These are phyloP conservation scores for Pseudogymnoascus sp. DNA, from an alignment of 2,329 filamentous ascomycete genomes.

Conservation along the genomic window DNA sequence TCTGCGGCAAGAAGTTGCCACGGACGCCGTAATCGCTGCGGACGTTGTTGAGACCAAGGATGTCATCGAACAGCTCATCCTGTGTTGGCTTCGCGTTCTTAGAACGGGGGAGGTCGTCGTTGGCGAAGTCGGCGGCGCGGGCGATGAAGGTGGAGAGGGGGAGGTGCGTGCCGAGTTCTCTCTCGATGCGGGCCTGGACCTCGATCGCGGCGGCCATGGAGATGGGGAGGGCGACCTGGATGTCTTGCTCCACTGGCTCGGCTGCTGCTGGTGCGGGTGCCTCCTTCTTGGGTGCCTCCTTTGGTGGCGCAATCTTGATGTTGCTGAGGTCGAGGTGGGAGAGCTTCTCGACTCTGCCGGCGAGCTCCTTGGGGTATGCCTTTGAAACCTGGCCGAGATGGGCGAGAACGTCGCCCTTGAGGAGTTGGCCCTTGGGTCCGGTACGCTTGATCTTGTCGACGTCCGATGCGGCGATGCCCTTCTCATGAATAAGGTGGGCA, in stretches of 20 bases:
- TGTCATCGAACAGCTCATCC: conserved; percentile 80
- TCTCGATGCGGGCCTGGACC: conserved; percentile 71
- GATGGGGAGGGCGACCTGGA: conserved; percentile 63
- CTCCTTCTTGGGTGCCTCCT: conserved; percentile 30
- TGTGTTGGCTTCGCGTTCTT: conserved; percentile 57
- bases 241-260: conserved; percentile 35
- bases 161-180: conserved; percentile 68
- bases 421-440: conserved; percentile 76
- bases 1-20: conserved; percentile 63
- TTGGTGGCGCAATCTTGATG: conserved; percentile 64
- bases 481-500: conserved; percentile 67
- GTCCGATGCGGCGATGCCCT: conserved; percentile 67
- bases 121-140: conserved; percentile 77
- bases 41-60: conserved; percentile 60
- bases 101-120: conserved; percentile 70
- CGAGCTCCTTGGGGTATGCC: conserved; percentile 62
- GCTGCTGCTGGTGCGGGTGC: conserved; percentile 32
- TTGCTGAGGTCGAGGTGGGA: conserved; percentile 88
- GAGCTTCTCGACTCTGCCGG: conserved; percentile 64
- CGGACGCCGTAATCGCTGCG: conserved; percentile 44
- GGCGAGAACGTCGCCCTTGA: conserved; percentile 93
- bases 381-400: conserved; percentile 72
- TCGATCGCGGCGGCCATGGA: conserved; percentile 72
- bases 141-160: conserved; percentile 81
- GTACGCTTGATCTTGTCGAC: conserved; percentile 76